Evolutionary conservation across 2,329 filamentous ascomycete genomes (phyloP).

Genomic region (Fusarium tjaetaba): DNA sequence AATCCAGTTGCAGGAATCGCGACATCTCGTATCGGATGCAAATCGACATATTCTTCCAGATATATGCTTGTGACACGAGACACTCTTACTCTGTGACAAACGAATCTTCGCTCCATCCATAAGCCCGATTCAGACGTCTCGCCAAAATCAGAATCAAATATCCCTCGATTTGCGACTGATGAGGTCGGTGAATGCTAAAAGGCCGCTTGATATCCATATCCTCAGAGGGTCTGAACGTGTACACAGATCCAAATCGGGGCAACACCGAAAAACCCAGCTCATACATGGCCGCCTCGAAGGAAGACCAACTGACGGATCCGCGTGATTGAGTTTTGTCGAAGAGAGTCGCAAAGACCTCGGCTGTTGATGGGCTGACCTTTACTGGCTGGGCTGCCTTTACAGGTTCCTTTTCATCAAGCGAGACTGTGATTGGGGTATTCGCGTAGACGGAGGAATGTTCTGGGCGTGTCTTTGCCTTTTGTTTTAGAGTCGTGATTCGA

Average conservation of each 20-base stretch:
- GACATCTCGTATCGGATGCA: too few relatives aligned
- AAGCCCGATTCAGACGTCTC: conserved; percentile 47
- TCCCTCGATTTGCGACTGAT: conserved; percentile 50
- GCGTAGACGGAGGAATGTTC: conserved; percentile 49
- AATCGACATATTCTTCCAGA: too few relatives aligned
- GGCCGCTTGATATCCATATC: conserved; percentile 40
- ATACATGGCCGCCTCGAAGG: conserved; percentile 54
- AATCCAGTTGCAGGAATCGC: fast-evolving
- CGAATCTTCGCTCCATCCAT: conserved; percentile 49
- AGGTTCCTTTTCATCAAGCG: background rate
- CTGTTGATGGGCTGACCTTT: conserved; percentile 52
- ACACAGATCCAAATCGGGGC: conserved; percentile 55
- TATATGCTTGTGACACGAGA: fast-evolving
- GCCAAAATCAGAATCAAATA: conserved; percentile 43
- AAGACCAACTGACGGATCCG: conserved; percentile 48
- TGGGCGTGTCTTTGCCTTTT: conserved; percentile 58
- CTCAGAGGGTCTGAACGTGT: conserved; percentile 50
- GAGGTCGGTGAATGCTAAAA: conserved; percentile 52
- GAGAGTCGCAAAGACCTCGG: conserved; percentile 50
- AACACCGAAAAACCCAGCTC: conserved; percentile 54
- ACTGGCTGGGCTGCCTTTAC: conserved; percentile 32
- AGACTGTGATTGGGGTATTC: conserved; percentile 27
- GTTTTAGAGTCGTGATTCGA: conserved; percentile 46
- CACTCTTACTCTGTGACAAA: conserved; percentile 41
- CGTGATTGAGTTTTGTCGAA: conserved; percentile 47